A percentile compares a stretch with the other conserved stretches of the same genome.
Conservation (phyloP, 106 monocot genomes). For the Chionographis japonica region DNA sequence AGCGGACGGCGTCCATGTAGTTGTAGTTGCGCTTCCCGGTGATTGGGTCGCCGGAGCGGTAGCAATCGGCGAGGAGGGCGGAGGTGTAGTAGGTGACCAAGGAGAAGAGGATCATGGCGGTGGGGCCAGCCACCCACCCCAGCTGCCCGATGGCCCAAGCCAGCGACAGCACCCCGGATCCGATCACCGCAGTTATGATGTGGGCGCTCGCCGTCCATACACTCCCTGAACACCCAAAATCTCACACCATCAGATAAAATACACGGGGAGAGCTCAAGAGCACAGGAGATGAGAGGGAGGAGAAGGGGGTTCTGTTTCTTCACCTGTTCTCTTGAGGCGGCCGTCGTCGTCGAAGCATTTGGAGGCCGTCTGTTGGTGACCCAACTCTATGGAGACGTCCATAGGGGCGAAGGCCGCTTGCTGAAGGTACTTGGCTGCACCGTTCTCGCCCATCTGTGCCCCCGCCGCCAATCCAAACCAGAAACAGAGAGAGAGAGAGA, state of each 20-base stretch:
- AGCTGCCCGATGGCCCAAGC: conserved; percentile 63
- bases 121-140: conserved; percentile 59
- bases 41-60: conserved; percentile 31
- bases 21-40: conserved; percentile 33
- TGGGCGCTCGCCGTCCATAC: conserved; percentile 66
- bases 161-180: conserved; percentile 55
- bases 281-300: neutral
- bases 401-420: neutral
- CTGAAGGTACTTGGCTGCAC: neutral
- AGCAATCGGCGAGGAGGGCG: conserved; percentile 37
- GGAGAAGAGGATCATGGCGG: conserved; percentile 48
- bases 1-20: conserved; percentile 31
- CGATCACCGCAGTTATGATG: conserved; percentile 69
- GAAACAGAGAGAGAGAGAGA: neutral
- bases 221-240: conserved; percentile 22
- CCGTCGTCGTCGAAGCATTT: conserved; percentile 43
- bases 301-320: neutral
- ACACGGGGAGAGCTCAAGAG: neutral
- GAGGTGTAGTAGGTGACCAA: conserved; percentile 44
- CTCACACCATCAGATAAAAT: neutral
- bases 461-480: neutral
- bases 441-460: neutral
- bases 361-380: neutral
- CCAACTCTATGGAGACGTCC: conserved; percentile 12
- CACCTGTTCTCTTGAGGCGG: conserved; percentile 39